phyloP scores from a whole-genome alignment of 2,329 filamentous ascomycete genomes.

The Neurospora sp. region DNA sequence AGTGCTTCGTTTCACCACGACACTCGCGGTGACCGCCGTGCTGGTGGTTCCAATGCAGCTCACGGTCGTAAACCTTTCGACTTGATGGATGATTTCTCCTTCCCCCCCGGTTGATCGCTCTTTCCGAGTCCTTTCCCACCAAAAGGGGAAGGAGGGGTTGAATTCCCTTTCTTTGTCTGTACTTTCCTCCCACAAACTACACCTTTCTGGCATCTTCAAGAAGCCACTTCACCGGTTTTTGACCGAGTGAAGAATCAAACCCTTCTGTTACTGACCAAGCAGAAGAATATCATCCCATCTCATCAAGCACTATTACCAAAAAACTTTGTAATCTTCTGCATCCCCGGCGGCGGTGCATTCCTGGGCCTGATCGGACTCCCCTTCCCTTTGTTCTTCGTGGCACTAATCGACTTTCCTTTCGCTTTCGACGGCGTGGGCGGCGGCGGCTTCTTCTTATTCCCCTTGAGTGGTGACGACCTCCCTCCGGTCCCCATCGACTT shows the following conservation, averaged over 20 bases:
- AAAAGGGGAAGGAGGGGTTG: background rate
- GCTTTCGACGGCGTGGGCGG: background rate
- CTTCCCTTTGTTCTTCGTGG: conserved; percentile 2
- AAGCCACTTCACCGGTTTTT: background rate
- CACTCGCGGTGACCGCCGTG: background rate
- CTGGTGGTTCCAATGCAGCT: background rate
- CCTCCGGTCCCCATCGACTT: conserved; percentile 11
- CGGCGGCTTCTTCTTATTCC: conserved; percentile 8
- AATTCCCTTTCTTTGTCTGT: background rate
- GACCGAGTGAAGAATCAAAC: background rate
- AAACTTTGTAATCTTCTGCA: conserved; percentile 38
- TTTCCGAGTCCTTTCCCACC: background rate
- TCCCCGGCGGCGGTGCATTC: conserved; percentile 23
- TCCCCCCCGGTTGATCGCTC: background rate
- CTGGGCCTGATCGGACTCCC: background rate
- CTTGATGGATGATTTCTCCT: background rate
- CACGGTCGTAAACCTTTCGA: background rate
- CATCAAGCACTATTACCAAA: conserved; percentile 33
- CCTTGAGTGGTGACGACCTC: conserved; percentile 10
- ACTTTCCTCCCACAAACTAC: background rate
- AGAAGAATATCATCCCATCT: background rate
- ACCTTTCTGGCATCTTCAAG: background rate
- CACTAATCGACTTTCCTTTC: conserved; percentile 6
- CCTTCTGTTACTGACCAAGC: background rate
- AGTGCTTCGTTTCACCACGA: background rate